These are phyloP conservation scores for Chlamydomonas eustigma DNA, from an alignment of 139 green algal genomes.

Conservation along the genomic window DNA sequence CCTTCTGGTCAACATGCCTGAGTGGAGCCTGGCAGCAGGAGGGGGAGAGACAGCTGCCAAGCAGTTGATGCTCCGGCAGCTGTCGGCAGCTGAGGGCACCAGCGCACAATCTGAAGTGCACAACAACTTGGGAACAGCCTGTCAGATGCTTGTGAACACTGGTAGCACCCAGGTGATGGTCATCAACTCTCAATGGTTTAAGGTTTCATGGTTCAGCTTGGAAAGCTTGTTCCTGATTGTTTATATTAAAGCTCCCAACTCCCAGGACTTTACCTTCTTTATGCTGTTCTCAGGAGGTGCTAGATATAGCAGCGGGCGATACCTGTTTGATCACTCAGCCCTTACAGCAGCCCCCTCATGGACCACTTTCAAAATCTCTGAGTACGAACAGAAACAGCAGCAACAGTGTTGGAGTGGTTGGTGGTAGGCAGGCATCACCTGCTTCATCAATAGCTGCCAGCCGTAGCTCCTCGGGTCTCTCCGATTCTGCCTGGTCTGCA, in stretches of 20 bases:
- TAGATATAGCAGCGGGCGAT: conserved; percentile 30
- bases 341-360: conserved; percentile 33
- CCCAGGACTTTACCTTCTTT: not conserved
- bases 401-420: not conserved
- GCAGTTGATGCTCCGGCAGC: conserved; percentile 17
- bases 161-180: conserved; percentile 36
- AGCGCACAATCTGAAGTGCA: conserved; percentile 35
- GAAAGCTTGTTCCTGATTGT: too few relatives aligned
- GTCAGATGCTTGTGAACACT: conserved; percentile 64
- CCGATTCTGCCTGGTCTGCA: too few relatives aligned
- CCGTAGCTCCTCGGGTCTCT: not conserved
- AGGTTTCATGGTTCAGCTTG: too few relatives aligned
- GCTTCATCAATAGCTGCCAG: not conserved
- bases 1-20: conserved; percentile 37
- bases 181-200: too few relatives aligned
- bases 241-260: too few relatives aligned
- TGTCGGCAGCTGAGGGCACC: conserved; percentile 17
- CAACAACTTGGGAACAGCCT: conserved; percentile 60
- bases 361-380: conserved; percentile 15
- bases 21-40: conserved; percentile 30
- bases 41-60: not conserved
- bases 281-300: conserved; percentile 25
- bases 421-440: not conserved
- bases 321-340: conserved; percentile 41
- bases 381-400: too few relatives aligned